phyloP scores from a whole-genome alignment of 805 yeast genomes.

The Starmerella geochares region DNA sequence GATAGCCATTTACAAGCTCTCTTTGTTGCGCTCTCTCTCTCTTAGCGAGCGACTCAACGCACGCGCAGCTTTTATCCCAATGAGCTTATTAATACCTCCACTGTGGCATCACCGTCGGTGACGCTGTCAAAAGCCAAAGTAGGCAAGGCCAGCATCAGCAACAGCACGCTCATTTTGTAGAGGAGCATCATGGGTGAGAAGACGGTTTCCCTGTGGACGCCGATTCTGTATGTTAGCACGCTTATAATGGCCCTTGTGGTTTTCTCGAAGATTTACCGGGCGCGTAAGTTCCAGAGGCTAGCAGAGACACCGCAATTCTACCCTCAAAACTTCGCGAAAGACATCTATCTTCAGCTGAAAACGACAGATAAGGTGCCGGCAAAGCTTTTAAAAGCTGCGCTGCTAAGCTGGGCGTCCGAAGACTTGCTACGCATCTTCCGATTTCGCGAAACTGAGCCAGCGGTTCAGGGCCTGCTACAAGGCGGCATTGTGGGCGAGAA shows the following conservation, averaged over 20 bases:
- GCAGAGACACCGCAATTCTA: conserved; percentile 63
- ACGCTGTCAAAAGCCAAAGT: background rate
- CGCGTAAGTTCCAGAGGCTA: conserved; percentile 44
- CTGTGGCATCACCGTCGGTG: conserved; percentile 33
- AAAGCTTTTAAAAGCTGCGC: conserved; percentile 60
- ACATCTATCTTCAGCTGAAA: conserved; percentile 52
- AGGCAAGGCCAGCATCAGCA: background rate
- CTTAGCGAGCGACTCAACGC: too few relatives aligned
- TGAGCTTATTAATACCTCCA: background rate
- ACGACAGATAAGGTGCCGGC: conserved; percentile 56
- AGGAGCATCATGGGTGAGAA: conserved; percentile 17
- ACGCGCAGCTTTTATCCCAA: too few relatives aligned
- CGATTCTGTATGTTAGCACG: conserved; percentile 56
- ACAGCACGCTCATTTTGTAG: background rate
- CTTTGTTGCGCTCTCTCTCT: too few relatives aligned
- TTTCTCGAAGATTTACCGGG: conserved; percentile 61
- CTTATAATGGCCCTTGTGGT: conserved; percentile 54
- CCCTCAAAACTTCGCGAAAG: conserved; percentile 50
- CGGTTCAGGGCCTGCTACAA: conserved; percentile 62
- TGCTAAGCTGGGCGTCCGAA: conserved; percentile 70
- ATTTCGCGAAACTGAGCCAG: conserved; percentile 66
- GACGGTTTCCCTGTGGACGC: conserved; percentile 22
- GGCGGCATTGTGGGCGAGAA: conserved; percentile 89
- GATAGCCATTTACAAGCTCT: too few relatives aligned
- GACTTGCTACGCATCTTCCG: conserved; percentile 74